A percentile compares a stretch with the other conserved stretches of the same genome.
phyloP scores from a whole-genome alignment of 225 moss, liverwort and hornwort species.

The Asterella californica region DNA sequence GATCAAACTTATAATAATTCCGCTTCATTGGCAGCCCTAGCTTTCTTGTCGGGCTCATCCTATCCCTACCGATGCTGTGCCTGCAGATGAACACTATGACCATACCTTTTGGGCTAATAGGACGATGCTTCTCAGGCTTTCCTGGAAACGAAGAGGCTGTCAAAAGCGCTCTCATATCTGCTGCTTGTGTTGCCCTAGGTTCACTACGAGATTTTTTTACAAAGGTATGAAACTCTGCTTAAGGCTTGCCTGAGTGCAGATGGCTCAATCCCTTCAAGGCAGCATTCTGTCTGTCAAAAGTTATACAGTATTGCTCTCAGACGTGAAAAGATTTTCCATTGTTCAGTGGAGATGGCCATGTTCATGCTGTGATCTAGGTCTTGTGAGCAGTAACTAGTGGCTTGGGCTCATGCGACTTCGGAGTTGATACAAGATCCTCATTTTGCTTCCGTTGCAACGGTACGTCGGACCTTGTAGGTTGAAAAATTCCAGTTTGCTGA shows the following conservation, averaged over 20 bases:
- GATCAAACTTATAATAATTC: background rate
- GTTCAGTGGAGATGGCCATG: background rate
- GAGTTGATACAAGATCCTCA: background rate
- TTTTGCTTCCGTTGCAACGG: background rate
- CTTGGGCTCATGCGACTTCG: background rate
- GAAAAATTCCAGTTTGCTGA: constrained; percentile 25
- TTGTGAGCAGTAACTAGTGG: background rate
- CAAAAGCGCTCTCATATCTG: constrained; percentile 52
- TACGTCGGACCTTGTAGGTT: constrained; percentile 26
- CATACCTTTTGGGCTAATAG: constrained; percentile 73
- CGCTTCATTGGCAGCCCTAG: background rate
- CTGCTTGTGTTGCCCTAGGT: constrained; percentile 55
- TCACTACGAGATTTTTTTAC: constrained; percentile 52
- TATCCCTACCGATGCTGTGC: background rate
- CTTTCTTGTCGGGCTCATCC: background rate
- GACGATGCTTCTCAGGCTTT: constrained; percentile 57
- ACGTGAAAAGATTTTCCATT: background rate
- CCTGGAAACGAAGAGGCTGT: constrained; percentile 53
- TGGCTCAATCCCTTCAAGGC: background rate
- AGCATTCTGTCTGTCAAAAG: background rate
- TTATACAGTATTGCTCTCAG: background rate
- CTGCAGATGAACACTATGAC: constrained; percentile 86
- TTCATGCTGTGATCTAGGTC: background rate
- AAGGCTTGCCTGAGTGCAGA: background rate
- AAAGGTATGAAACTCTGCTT: constrained; percentile 24